Evolutionary conservation across 108 stramenopile species (phyloP).

Genomic region (Pseudonitzschia delicatissima): DNA sequence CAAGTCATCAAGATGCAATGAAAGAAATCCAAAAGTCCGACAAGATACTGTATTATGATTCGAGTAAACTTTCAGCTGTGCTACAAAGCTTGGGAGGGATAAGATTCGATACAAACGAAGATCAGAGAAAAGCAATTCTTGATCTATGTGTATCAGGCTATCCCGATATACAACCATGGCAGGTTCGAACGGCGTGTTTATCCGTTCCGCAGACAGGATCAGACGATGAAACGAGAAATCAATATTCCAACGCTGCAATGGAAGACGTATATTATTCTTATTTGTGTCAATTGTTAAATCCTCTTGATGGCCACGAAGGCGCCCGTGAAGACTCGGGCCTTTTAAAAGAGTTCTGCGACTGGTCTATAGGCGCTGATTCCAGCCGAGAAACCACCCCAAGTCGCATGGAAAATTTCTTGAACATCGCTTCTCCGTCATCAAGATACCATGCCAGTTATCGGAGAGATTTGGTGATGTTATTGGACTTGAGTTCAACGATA

Average conservation of each 20-base stretch:
- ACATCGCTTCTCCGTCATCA: conserved; percentile 54
- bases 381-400: conserved; percentile 10
- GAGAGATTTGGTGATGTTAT: conserved; percentile 62
- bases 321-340: conserved; percentile 56
- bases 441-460: conserved; percentile 48
- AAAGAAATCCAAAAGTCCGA: conserved; percentile 48
- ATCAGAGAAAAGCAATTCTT: conserved; percentile 31
- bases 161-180: conserved; percentile 80
- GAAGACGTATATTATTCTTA: conserved; percentile 63
- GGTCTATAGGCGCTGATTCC: conserved; percentile 29
- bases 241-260: conserved; percentile 6
- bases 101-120: conserved; percentile 10
- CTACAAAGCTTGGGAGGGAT: conserved; percentile 44
- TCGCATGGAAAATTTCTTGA: conserved; percentile 41
- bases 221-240: conserved; percentile 5
- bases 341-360: conserved; percentile 78
- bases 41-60: conserved; percentile 64
- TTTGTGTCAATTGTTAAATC: conserved; percentile 64
- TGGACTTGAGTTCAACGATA: conserved; percentile 56
- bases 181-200: conserved; percentile 54
- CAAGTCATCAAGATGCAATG: conserved; percentile 62
- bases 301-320: conserved; percentile 59
- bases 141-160: conserved; percentile 72
- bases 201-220: not conserved
- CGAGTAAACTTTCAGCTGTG: conserved; percentile 68